A percentile compares a stretch with the other conserved stretches of the same genome.
Conservation (phyloP, 495 filamentous ascomycete species). For the Penicillium waksmanii region DNA sequence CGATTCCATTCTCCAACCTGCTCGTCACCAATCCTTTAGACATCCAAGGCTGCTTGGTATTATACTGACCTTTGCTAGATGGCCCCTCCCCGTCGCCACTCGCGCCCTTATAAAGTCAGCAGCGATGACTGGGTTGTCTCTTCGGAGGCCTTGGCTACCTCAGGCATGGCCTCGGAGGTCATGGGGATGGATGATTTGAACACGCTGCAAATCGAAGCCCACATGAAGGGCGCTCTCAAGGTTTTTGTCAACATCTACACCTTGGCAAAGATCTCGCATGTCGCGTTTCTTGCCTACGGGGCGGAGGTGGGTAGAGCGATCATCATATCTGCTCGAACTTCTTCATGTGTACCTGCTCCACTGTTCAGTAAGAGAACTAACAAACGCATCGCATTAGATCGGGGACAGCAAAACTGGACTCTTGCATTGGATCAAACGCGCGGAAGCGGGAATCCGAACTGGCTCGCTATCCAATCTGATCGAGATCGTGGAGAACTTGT, state of each 20-base stretch:
- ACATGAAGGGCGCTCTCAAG: constrained; percentile 26
- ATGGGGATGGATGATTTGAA: constrained; percentile 25
- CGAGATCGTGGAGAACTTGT: constrained; percentile 39
- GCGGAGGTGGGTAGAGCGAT: constrained; percentile 33
- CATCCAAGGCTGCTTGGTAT: neutral
- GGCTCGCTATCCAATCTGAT: constrained; percentile 32
- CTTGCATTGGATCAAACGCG: constrained; percentile 30
- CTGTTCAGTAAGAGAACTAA: neutral
- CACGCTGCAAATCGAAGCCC: constrained; percentile 20
- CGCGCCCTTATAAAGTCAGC: constrained; percentile 38
- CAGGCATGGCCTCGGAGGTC: constrained; percentile 8
- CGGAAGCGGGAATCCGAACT: constrained; percentile 31
- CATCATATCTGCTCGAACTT: neutral
- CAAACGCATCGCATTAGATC: constrained; percentile 23
- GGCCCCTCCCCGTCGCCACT: constrained; percentile 25
- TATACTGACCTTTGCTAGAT: constrained; percentile 15
- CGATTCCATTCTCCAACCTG: neutral
- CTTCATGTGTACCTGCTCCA: too few species aligned
- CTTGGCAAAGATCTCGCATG: constrained; percentile 40
- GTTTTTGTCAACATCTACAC: constrained; percentile 41
- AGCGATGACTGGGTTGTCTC: constrained; percentile 36
- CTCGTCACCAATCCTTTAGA: neutral
- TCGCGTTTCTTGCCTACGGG: constrained; percentile 37
- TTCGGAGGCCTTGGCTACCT: neutral
- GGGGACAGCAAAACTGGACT: constrained; percentile 34